Conservation (phyloP, 352 stramenopile species). For the Pythium sp. region DNA sequence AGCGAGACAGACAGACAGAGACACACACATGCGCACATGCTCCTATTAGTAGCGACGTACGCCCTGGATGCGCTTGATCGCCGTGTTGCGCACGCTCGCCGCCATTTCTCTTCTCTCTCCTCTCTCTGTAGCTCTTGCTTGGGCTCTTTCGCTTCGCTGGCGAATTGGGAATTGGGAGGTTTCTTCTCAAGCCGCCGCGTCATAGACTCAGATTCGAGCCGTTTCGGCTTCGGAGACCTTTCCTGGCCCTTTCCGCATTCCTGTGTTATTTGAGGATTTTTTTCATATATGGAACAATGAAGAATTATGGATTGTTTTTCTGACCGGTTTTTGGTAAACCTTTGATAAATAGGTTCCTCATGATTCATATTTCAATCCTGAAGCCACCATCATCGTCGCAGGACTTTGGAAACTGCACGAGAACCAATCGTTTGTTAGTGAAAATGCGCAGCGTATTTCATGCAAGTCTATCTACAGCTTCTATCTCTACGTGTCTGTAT, state of each 20-base stretch:
- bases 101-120: not conserved
- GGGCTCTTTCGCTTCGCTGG: not conserved
- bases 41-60: not conserved
- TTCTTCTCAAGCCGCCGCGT: not conserved
- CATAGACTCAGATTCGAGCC: not conserved
- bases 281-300: too few species aligned
- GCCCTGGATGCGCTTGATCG: slow-evolving; percentile 5
- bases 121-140: not conserved
- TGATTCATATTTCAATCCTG: too few species aligned
- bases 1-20: not conserved
- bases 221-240: not conserved
- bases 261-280: not conserved
- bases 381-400: too few species aligned
- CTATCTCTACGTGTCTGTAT: too few species aligned
- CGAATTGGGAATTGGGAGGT: not conserved
- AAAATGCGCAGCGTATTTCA: too few species aligned
- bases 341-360: too few species aligned
- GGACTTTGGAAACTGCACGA: too few species aligned
- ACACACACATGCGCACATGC: slow-evolving; percentile 1
- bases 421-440: too few species aligned
- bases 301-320: too few species aligned
- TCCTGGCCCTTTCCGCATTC: not conserved
- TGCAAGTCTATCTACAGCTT: too few species aligned
- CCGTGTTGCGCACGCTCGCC: slow-evolving; percentile 1
- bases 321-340: too few species aligned